Evolutionary conservation across 306 rosid genomes (phyloP).

Genomic region (Gleditsia sinensis): DNA sequence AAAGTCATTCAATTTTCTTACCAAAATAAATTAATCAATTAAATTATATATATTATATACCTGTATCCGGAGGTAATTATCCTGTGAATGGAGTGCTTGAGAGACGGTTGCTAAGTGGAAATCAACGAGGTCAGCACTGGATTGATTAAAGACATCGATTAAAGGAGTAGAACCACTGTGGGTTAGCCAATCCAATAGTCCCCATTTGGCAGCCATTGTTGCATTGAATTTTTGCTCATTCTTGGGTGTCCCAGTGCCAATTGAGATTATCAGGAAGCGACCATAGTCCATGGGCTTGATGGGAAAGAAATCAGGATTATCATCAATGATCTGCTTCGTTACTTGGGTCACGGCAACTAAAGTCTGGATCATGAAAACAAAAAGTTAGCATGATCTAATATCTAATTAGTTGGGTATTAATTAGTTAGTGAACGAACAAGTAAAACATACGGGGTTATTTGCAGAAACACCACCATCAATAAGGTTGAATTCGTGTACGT

Average conservation of each 20-base stretch:
- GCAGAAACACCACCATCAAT: slow-evolving; percentile 55
- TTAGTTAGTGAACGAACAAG: background rate
- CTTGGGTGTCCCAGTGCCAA: slow-evolving; percentile 35
- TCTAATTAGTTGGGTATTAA: too few species aligned
- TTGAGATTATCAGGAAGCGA: slow-evolving; percentile 21
- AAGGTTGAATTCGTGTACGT: slow-evolving; percentile 43
- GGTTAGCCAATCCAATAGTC: slow-evolving; percentile 26
- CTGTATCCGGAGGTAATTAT: slow-evolving; percentile 33
- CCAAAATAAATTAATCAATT: background rate
- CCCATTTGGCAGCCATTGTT: slow-evolving; percentile 28
- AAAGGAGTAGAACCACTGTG: slow-evolving; percentile 4
- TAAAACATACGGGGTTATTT: slow-evolving; percentile 43
- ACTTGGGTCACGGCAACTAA: slow-evolving; percentile 33
- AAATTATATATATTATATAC: background rate
- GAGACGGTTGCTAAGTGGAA: slow-evolving; percentile 18
- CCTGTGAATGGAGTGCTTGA: slow-evolving; percentile 17
- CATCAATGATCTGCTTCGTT: slow-evolving; percentile 4
- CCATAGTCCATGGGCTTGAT: slow-evolving; percentile 29
- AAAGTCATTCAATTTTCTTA: background rate
- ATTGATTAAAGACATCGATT: slow-evolving; percentile 17
- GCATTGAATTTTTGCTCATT: slow-evolving; percentile 26
- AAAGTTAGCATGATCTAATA: too few species aligned
- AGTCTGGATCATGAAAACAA: slow-evolving; percentile 30
- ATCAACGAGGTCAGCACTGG: slow-evolving; percentile 29
- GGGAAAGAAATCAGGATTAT: slow-evolving; percentile 29